Evolutionary conservation across 768 basidiomycete genomes (phyloP), one percentile per base, ranked within the genome.

Genomic region (Amylocystis lapponica): DNA sequence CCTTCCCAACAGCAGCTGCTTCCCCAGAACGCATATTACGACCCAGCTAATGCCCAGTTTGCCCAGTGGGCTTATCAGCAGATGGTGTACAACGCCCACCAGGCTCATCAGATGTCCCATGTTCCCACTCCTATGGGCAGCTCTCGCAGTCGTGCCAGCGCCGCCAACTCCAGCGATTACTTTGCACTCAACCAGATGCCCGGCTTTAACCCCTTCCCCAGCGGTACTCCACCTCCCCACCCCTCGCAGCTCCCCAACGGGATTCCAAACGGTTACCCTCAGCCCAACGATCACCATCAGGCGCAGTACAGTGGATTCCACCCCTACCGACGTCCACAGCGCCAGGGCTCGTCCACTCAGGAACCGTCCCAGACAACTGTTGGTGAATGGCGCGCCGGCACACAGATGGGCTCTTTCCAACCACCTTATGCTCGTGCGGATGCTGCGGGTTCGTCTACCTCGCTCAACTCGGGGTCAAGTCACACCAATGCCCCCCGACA

Each of bases 11-110:
- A 46, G 46, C 72, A 67, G 55, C 61, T 72, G 53, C 74, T 69
- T 35, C 60, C 65, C 13, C 81, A 76, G 53, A 62, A 69, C 50
- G 73, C 74, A n/a, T 87, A 78, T 60, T 87, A 81, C 55, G 85
- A 89, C 63, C 84, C 83, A 12, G 80, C 83, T 50, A 83, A 83
- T 40, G 84, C 83, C 50, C 77, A 87, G 43, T 78, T 81, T 44
- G 82, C 86, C 3, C 85, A 86, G 61, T 91, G 88, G 87, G 85
- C 87, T 27, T 91, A 91, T 66, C 87, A 89, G 64, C 87, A 90
- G 57, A 89, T 90, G 87, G 81, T 91, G 80, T 84, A 79, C 67
- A 81, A 76, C 55, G 80, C 81, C 36, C 50, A 51, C 47, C 67
- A 68, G 46, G 66, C 71, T n/a, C 69, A 76, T 52, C 71, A 68